Evolutionary conservation across 129 eudicot genomes (phyloP).

Genomic region (Oenanthe sinensis): DNA sequence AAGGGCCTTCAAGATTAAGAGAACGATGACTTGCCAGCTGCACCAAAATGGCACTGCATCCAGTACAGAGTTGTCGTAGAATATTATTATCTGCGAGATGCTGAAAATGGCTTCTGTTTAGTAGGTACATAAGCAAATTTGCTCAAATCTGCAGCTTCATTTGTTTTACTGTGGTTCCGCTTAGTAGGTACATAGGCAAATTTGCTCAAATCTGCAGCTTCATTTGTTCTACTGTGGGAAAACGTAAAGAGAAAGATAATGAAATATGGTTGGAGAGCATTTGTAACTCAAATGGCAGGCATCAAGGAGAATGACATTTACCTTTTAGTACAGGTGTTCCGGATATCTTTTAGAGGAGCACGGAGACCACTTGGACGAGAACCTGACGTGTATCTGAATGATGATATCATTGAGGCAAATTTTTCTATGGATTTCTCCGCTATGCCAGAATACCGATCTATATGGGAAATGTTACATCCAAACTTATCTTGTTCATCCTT

Average conservation of each 20-base stretch:
- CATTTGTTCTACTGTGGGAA: constrained; percentile 8
- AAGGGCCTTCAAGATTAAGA: background rate
- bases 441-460: constrained; percentile 66
- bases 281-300: background rate
- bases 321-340: constrained; percentile 45
- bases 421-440: constrained; percentile 87
- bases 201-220: constrained; percentile 26
- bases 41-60: background rate
- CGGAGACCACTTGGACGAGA: constrained; percentile 98
- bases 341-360: constrained; percentile 73
- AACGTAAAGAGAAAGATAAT: background rate
- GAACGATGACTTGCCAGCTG: background rate
- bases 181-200: too few relatives aligned
- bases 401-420: constrained; percentile 64
- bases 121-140: constrained; percentile 35
- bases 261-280: background rate
- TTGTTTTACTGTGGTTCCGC: constrained; percentile 8
- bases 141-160: constrained; percentile 20
- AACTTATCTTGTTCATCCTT: constrained; percentile 46
- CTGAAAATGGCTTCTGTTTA: constrained; percentile 13
- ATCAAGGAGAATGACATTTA: constrained; percentile 15
- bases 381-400: constrained; percentile 71
- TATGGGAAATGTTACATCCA: constrained; percentile 82
- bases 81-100: constrained; percentile 17
- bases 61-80: background rate